Evolutionary conservation across 345 rosid genomes (phyloP).

Genomic region (Clarkia xantiana): DNA sequence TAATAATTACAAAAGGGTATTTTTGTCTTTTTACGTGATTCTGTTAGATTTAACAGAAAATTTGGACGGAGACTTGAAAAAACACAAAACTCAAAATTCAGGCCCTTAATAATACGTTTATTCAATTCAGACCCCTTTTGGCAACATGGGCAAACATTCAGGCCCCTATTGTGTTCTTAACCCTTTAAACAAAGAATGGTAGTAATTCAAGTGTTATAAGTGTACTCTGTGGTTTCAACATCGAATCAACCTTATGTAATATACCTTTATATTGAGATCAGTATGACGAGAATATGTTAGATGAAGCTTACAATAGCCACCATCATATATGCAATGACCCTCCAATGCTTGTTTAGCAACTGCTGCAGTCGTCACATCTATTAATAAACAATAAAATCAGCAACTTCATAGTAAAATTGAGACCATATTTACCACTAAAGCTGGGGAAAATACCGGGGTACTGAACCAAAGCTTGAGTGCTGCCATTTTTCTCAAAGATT

Average conservation of each 20-base stretch:
- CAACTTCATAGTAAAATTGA: neutral
- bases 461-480: constrained; percentile 86
- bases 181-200: too few relatives aligned
- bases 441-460: constrained; percentile 50
- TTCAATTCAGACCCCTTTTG: too few relatives aligned
- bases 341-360: constrained; percentile 83
- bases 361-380: constrained; percentile 72
- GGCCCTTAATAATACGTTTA: too few relatives aligned
- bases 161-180: too few relatives aligned
- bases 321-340: constrained; percentile 99
- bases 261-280: constrained; percentile 99
- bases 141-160: too few relatives aligned
- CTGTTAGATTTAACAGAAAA: too few relatives aligned
- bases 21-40: too few relatives aligned
- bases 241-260: constrained; percentile 30
- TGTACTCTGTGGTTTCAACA: constrained; percentile 20
- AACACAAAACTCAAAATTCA: too few relatives aligned
- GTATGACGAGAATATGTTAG: constrained; percentile 99
- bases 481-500: constrained; percentile 91
- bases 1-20: too few relatives aligned
- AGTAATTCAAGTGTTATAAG: neutral
- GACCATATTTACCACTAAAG: too few relatives aligned
- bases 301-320: constrained; percentile 99
- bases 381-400: constrained; percentile 11
- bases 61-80: too few relatives aligned